Base-by-base conservation (phyloP, 2,329 filamentous ascomycete genomes). In the Amphichorda felina region DNA sequence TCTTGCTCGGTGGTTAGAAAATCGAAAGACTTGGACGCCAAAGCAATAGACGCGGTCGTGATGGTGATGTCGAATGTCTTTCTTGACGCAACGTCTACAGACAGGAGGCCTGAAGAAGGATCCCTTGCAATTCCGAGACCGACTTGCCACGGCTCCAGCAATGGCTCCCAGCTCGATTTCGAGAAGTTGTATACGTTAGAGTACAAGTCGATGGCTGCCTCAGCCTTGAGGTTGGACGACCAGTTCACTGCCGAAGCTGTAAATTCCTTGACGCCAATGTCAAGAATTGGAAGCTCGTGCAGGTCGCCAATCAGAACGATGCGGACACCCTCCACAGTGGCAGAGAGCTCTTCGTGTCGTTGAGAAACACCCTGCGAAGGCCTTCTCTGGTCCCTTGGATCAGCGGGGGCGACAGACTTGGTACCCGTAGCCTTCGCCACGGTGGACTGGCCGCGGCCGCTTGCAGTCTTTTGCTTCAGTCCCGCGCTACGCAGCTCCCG, bases 131-230 rank as follows among this genome's bases (percentile, higher is more conserved):
- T 75, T 42, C 93, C 85, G 45, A 98, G 77, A 2, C 87, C 87
- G n/a, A 96, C 68, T 45, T 89, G 79, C 91, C 91, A 98, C 7
- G 93, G 93, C 54, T 98, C 91, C 18, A 98, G 76, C 24, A 98
- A 62, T 3, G 91, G 91, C 55, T 98, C 91, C 91, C 91, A 98
- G 4, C 87, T 86, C 0, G 91, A 98, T 56, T 98, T 98, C 11
- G 91, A 91, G 60, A 98, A 98, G 58, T 98, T 98, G 67, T 94
- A 98, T 18, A 98, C 81, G 49, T 96, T 98, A 47, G 93, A 75
- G 56, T 94, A 94, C 43, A 89, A 86, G 42, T 95, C 86, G 33
- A 98, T 79, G n/a, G 76, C 82, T 0, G 86, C 83, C 51, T 95
- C 86, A 0, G 85, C 89, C 49, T 79, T 87, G 56, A 98, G 69